Evolutionary conservation across 129 eudicot genomes (phyloP).

Genomic region (Logfia minima): DNA sequence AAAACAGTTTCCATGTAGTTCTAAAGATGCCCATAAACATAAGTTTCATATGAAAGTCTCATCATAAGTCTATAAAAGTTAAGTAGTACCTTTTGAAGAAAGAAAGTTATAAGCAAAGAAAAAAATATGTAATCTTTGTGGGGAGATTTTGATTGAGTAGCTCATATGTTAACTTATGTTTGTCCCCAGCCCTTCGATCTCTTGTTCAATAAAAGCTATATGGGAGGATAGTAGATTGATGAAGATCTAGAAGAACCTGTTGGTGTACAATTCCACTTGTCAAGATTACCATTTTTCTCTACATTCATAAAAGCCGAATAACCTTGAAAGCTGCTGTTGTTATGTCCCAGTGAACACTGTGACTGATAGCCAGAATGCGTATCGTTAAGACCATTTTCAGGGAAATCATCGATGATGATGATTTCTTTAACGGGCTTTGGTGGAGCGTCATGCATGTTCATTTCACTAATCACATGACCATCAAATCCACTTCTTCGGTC

Average conservation of each 20-base stretch:
- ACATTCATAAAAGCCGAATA: slow-evolving; percentile 8
- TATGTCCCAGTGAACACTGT: not conserved
- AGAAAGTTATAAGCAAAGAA: not conserved
- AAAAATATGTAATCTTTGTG: not conserved
- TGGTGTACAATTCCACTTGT: slow-evolving; percentile 7
- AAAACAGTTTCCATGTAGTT: slow-evolving; percentile 17
- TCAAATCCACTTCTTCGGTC: not conserved
- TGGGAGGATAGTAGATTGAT: not conserved
- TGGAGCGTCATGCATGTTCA: slow-evolving; percentile 11
- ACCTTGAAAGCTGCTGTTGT: not conserved
- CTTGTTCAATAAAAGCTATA: not conserved
- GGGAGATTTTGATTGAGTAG: not conserved
- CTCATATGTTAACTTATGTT: slow-evolving; percentile 9
- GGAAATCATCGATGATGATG: slow-evolving; percentile 43
- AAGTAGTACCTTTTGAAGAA: not conserved
- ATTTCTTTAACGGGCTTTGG: slow-evolving; percentile 37
- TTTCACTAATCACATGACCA: not conserved
- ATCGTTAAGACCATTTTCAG: slow-evolving; percentile 27
- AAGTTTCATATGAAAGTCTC: slow-evolving; percentile 1
- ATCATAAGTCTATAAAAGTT: no score
- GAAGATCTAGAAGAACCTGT: slow-evolving; percentile 27
- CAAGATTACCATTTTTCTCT: not conserved
- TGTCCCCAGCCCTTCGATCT: not conserved
- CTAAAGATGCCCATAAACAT: slow-evolving; percentile 1
- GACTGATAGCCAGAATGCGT: slow-evolving; percentile 7